Evolutionary conservation across 768 basidiomycete species (phyloP), one percentile per base, ranked within the genome.

Genomic region (Termitomyces bulborhizus): DNA sequence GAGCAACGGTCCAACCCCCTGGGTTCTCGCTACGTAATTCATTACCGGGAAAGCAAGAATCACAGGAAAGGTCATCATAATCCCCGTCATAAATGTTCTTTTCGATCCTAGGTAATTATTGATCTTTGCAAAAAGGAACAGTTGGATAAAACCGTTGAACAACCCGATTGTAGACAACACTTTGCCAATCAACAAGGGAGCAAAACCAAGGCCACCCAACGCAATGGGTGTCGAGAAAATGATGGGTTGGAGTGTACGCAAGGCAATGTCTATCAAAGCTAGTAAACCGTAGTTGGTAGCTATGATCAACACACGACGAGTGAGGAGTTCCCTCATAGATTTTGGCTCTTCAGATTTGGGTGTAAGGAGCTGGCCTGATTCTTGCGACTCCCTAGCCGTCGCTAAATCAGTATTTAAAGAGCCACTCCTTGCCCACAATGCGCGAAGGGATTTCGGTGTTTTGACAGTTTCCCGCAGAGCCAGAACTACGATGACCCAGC

Each of bases 211-310:
- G 1, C 88, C 88, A 24, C 88, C 88, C 8, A 82, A 72, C 18
- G 74, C 71, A 46, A 83, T 71, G 12, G 89, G 86, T 0, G 86
- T 89, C n/a, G 86, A 81, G 49, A 81, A 75, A 69, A 87, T 90
- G 32, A 89, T 66, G 0, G 90, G 88, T 42, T 85, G 82, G 12
- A 90, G 68, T 12, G 84, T 77, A 48, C 81, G 81, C 60, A 80
- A 81, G 6, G 83, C 69, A 46, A 89, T 88, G 53, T 90, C 88
- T 34, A 85, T 63, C 7, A 88, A 68, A 6, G 86, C 80, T 26
- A 90, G 74, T 24, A 72, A 65, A 0, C 78, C 83, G 65, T 88
- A 90, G 62, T 89, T 90, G 15, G 72, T 70, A 13, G 80, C 80
- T 7, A 84, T 78, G 47, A 85, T 69, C 32, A 87, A 62, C 3